Base-by-base conservation (phyloP, 768 basidiomycete genomes). In the Tylopilus felleus region DNA sequence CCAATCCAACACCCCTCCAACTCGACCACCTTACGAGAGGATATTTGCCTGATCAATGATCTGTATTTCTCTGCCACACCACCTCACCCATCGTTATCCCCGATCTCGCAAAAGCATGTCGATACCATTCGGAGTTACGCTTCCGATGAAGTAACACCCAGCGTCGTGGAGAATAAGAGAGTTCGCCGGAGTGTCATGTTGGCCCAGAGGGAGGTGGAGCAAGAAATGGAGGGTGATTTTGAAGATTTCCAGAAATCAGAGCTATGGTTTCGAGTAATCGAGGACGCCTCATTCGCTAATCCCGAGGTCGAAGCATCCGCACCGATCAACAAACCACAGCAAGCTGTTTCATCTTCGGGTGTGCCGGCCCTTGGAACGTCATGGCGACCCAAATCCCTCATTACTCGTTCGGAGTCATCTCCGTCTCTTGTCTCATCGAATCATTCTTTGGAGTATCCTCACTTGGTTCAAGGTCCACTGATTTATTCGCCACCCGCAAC, bases 171-270 rank as follows among this genome's bases (percentile, higher is more conserved):
- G 53, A 73, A 79, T 49, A 76, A 80, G 55, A 81, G 78, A 40
- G 89, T 91, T 3, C 84, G 90, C 12, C 77, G 80, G 42, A 87
- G 86, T 52, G 86, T 98, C 27, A 83, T 98, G 71, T 71, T 90
- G 10, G 84, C 91, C 2, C 97, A 98, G 64, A 74, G 79, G 57
- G 88, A 95, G 60, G 85, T 95, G 1, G 90, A 96, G 66, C 80
- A 84, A 29, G 82, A 86, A 47, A 95, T 99, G 92, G 86, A 90
- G 57, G 88, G 88, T 47, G 93, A 96, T 66, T 97, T 96, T 65
- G 87, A 89, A 46, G 85, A 85, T 8, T 98, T 99, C 64, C 83
- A 86, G 63, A 76, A 83, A 55, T 93, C 90, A 19, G 93, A 97
- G 58, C 78, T 99, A 5, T 98, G 91, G 86, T 91, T 94, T 72